A percentile compares a stretch with the other conserved stretches of the same genome.
phyloP scores from a whole-genome alignment of 805 yeast species.

The Ogataea polymorpha region DNA sequence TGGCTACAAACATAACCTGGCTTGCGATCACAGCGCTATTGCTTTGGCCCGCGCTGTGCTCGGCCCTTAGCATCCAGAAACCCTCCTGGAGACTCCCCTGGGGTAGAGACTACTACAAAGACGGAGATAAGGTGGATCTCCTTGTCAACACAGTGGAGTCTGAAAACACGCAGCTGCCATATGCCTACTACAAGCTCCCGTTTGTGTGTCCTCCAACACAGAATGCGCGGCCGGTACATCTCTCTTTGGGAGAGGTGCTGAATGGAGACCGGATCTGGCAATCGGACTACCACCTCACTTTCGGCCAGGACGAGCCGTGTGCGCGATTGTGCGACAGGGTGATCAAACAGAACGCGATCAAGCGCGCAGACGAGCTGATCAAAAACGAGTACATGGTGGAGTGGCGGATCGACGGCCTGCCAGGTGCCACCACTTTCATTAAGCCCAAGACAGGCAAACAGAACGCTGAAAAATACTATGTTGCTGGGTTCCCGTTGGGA shows the following conservation, averaged over 20 bases:
- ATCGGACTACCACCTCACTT: constrained; percentile 62
- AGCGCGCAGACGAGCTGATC: constrained; percentile 58
- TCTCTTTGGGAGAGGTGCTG: constrained; percentile 73
- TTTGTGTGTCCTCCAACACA: constrained; percentile 72
- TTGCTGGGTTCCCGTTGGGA: constrained; percentile 86
- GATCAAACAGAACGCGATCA: constrained; percentile 40
- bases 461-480: constrained; percentile 55
- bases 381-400: constrained; percentile 72
- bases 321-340: constrained; percentile 62
- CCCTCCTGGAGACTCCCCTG: constrained; percentile 26
- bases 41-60: constrained; percentile 1
- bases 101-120: constrained; percentile 37
- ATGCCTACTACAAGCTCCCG: constrained; percentile 70
- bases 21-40: constrained; percentile 3
- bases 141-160: constrained; percentile 77
- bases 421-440: constrained; percentile 83
- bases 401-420: constrained; percentile 80
- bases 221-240: constrained; percentile 54
- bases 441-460: constrained; percentile 51
- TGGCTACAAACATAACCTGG: constrained; percentile 1
- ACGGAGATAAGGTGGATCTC: constrained; percentile 64
- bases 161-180: constrained; percentile 73
- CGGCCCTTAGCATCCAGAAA: constrained; percentile 10
- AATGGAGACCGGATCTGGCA: constrained; percentile 80
- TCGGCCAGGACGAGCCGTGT: constrained; percentile 67